Evolutionary conservation across 495 filamentous ascomycete species (phyloP).

Genomic region (Apiosordaria backusii): DNA sequence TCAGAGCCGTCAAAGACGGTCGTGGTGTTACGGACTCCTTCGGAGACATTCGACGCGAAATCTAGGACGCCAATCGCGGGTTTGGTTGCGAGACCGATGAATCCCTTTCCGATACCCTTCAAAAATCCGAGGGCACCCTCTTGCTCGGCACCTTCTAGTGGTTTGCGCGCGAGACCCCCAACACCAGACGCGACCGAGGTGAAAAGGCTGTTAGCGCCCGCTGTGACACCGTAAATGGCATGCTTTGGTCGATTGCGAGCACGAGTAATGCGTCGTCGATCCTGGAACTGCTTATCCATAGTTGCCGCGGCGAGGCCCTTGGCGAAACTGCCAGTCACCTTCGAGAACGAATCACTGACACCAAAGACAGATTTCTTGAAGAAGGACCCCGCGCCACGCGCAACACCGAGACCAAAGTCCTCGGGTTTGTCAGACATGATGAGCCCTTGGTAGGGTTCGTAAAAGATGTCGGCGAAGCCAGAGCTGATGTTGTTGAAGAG

Average conservation of each 20-base stretch:
- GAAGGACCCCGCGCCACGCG: constrained; percentile 93
- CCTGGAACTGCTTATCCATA: constrained; percentile 97
- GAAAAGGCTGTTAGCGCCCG: constrained; percentile 91
- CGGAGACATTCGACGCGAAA: constrained; percentile 90
- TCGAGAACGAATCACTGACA: constrained; percentile 91
- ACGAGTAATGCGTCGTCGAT: constrained; percentile 87
- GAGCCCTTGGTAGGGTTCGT: constrained; percentile 96
- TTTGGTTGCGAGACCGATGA: constrained; percentile 89
- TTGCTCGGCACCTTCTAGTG: constrained; percentile 92
- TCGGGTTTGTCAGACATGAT: constrained; percentile 94
- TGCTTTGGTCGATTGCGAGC: constrained; percentile 94
- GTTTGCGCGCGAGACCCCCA: constrained; percentile 87
- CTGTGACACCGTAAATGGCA: constrained; percentile 91
- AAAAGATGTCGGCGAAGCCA: constrained; percentile 95
- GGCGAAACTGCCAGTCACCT: constrained; percentile 92
- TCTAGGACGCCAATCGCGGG: constrained; percentile 96
- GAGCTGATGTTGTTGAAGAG: constrained; percentile 98
- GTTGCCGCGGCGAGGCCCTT: constrained; percentile 93
- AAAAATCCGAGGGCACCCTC: constrained; percentile 91
- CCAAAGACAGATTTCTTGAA: constrained; percentile 98
- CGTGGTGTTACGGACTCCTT: constrained; percentile 96
- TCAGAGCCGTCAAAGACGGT: constrained; percentile 95
- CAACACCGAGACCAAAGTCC: constrained; percentile 89
- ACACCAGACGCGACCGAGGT: constrained; percentile 89
- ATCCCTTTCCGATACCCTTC: constrained; percentile 94